phyloP scores from a whole-genome alignment of 805 yeast species.

The Lachancea lanzarotensis region DNA sequence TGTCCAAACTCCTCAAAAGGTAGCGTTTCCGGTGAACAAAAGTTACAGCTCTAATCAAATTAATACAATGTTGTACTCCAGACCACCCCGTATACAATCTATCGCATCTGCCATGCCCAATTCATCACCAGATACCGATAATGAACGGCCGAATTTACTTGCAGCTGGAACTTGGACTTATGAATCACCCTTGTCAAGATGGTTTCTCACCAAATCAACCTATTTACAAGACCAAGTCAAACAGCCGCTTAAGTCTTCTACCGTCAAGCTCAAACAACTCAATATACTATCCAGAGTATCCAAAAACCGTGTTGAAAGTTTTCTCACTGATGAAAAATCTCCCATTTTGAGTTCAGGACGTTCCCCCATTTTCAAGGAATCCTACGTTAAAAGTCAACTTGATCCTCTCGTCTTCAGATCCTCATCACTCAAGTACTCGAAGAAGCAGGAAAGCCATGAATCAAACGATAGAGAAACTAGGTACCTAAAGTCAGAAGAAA shows the following conservation, averaged over 20 bases:
- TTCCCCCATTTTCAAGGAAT: not conserved
- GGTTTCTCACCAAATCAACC: slow-evolving; percentile 29
- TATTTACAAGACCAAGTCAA: slow-evolving; percentile 19
- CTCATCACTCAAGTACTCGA: slow-evolving; percentile 2
- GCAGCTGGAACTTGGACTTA: slow-evolving; percentile 22
- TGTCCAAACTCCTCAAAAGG: slow-evolving; percentile 9
- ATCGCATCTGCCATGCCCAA: slow-evolving; percentile 18
- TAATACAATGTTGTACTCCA: slow-evolving; percentile 20
- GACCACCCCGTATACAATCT: slow-evolving; percentile 25
- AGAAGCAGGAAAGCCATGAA: not conserved
- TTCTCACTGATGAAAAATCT: slow-evolving; percentile 17
- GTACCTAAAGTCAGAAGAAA: not conserved
- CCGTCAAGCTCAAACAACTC: slow-evolving; percentile 23
- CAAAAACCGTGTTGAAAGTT: slow-evolving; percentile 8
- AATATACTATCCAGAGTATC: slow-evolving; percentile 21
- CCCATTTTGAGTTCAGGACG: slow-evolving; percentile 18
- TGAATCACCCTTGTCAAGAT: slow-evolving; percentile 31
- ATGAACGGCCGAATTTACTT: slow-evolving; percentile 5
- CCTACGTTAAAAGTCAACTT: not conserved
- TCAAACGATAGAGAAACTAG: not conserved
- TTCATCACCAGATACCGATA: not conserved
- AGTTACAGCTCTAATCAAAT: slow-evolving; percentile 11
- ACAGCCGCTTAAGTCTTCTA: slow-evolving; percentile 19
- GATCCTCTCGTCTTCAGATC: slow-evolving; percentile 7
- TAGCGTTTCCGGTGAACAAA: slow-evolving; percentile 4